A percentile compares a stretch with the other conserved stretches of the same genome.
phyloP scores from a whole-genome alignment of 1,284 basidiomycete species.

The Apiotrichum mycotoxinovorans region DNA sequence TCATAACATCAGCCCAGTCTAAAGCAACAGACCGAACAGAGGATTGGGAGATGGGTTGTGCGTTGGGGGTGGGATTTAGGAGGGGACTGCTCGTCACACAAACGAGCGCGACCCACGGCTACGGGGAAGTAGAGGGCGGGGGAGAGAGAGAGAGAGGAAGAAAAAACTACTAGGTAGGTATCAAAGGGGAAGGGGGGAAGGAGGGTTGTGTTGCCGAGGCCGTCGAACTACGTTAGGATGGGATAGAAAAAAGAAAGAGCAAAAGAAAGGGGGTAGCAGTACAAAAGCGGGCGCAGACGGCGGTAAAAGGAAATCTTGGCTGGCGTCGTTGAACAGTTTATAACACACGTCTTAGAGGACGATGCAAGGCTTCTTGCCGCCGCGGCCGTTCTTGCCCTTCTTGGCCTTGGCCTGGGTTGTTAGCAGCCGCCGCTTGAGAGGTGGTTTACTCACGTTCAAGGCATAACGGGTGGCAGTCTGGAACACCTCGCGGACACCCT shows the following conservation, averaged over 20 bases:
- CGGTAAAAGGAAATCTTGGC: conserved; percentile 1
- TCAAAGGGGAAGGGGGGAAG: conserved; percentile 1
- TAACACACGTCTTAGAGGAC: conserved; percentile 55
- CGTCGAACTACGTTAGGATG: background rate
- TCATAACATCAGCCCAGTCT: conserved; percentile 14
- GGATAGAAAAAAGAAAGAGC: background rate
- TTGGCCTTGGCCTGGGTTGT: conserved; percentile 13
- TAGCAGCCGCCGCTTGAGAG: too few species aligned
- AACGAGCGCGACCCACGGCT: background rate
- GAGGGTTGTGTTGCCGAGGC: background rate
- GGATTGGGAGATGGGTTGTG: background rate
- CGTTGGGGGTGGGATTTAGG: too few species aligned
- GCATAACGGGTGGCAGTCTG: conserved; percentile 81
- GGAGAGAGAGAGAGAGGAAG: too few species aligned
- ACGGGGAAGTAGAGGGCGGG: background rate
- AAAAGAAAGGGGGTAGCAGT: conserved; percentile 12
- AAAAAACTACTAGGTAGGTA: conserved; percentile 8
- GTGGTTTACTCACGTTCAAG: conserved; percentile 58
- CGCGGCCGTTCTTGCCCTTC: conserved; percentile 8
- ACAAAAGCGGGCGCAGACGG: conserved; percentile 21
- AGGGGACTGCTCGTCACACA: too few species aligned
- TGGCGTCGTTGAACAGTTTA: background rate
- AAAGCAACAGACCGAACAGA: background rate
- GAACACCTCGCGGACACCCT: conserved; percentile 89
- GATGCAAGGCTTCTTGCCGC: conserved; percentile 48